phyloP scores from a whole-genome alignment of 306 rosid genomes.

The Vicia sativa region DNA sequence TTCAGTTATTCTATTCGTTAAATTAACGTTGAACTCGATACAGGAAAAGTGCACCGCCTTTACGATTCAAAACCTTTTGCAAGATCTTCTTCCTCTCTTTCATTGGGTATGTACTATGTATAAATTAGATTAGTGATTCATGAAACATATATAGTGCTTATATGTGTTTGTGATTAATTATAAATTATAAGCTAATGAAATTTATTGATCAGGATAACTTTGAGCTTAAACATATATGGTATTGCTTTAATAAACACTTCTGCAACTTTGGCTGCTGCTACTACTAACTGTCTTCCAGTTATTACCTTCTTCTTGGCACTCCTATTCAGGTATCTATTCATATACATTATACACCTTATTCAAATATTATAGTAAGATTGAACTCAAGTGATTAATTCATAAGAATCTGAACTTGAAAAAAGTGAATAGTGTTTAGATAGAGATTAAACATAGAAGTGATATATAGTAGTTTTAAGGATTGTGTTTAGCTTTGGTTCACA shows the following conservation, averaged over 20 bases:
- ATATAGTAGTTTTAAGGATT: neutral
- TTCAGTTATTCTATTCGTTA: neutral
- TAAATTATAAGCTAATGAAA: neutral
- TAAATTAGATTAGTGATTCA: neutral
- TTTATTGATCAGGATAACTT: conserved; percentile 45
- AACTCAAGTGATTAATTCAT: no score
- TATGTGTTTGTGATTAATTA: neutral
- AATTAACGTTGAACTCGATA: neutral
- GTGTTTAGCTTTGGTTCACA: neutral
- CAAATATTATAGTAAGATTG: no score
- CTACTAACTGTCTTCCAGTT: conserved; percentile 76
- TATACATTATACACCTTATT: no score
- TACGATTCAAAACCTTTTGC: conserved; percentile 65
- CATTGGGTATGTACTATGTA: conserved; percentile 79
- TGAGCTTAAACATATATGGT: conserved; percentile 62
- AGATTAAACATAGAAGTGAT: no score
- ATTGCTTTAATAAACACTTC: conserved; percentile 65
- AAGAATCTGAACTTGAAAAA: no score
- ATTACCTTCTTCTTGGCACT: conserved; percentile 83
- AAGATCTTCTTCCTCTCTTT: conserved; percentile 73
- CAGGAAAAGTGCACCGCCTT: conserved; percentile 65
- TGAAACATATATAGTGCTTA: neutral
- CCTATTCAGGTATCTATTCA: conserved; percentile 47
- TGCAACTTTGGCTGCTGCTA: conserved; percentile 81
- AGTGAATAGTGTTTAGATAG: no score